phyloP scores from a whole-genome alignment of 495 filamentous ascomycete genomes.

The Neurospora discreta region DNA sequence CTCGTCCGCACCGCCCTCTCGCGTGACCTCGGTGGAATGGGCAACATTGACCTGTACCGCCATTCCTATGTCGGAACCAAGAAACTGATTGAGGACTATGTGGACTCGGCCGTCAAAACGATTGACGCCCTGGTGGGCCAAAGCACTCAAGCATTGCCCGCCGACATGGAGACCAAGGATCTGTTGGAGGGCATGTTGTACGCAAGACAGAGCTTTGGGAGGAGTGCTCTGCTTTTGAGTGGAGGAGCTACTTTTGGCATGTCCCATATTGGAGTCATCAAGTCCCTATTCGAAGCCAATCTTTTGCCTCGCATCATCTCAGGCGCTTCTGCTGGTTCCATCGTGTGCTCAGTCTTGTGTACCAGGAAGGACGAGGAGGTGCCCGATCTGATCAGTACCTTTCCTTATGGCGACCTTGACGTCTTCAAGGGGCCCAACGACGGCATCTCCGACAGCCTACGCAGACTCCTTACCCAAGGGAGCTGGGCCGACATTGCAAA shows the following conservation, averaged over 20 bases:
- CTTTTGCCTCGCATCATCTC: slow-evolving; percentile 87
- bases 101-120: slow-evolving; percentile 62
- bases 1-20: slow-evolving; percentile 71
- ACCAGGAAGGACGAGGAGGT: slow-evolving; percentile 79
- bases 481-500: slow-evolving; percentile 75
- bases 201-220: slow-evolving; percentile 76
- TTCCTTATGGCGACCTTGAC: slow-evolving; percentile 69
- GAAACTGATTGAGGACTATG: slow-evolving; percentile 73
- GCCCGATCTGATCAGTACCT: slow-evolving; percentile 55
- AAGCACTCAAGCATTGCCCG: slow-evolving; percentile 36
- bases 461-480: slow-evolving; percentile 68
- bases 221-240: slow-evolving; percentile 76
- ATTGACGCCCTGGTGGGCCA: slow-evolving; percentile 59
- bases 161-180: slow-evolving; percentile 49
- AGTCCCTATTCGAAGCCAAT: slow-evolving; percentile 62
- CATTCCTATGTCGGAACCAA: slow-evolving; percentile 85
- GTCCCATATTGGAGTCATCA: slow-evolving; percentile 92
- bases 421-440: slow-evolving; percentile 74
- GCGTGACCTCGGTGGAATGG: slow-evolving; percentile 77
- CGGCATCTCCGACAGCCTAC: slow-evolving; percentile 54
- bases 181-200: slow-evolving; percentile 53
- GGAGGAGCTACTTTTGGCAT: slow-evolving; percentile 93
- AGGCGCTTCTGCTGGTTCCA: slow-evolving; percentile 88
- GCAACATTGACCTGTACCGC: slow-evolving; percentile 68
- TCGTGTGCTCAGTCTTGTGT: slow-evolving; percentile 79